Base-by-base conservation (phyloP, 2,329 filamentous ascomycete genomes). In the Fusarium gaditjirri region DNA sequence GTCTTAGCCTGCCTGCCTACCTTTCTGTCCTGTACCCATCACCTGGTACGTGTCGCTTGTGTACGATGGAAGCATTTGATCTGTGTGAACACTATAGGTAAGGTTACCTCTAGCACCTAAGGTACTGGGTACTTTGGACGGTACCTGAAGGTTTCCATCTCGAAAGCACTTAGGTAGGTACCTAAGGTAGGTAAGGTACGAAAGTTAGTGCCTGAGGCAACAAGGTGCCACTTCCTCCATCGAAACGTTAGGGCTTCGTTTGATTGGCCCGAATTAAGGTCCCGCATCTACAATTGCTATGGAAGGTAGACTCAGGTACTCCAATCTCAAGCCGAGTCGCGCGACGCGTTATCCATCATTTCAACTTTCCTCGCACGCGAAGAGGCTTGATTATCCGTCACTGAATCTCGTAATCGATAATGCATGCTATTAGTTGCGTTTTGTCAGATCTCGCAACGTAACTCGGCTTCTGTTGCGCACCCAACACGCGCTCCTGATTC, bases 331-430 rank as follows among this genome's bases (percentile, higher is more conserved):
- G 58, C 59, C 49, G 46, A 62, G 71, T 72, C 70, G 75, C 75
- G 75, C 75, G 75, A 76, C 75, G 75, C 75, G 75, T 77, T 72
- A 67, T 56, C 60, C 63, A 68, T 64, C 53, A 63, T 72, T 65
- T 70, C 54, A 58, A 64, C 62, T 61, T 65, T 68, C 62, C 72
- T 72, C 72, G 67, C 57, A 68, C 65, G 56, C 50, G 54, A 57
- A 63, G 58, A 58, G 42, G 39, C 47, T 49, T 55, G 35, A 61
- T 39, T 41, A 25, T 63, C 47, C 43, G 55, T 44, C 53, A 25
- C 53, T 62, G 43, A 57, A 62, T 60, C 47, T 57, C 43, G 17
- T 52, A 49, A 16, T 56, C 43, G 38, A 72, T 53, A 58, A 74
- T 74, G 65, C 61, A 39, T 59, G 35, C 38, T 52, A 44, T 39